phyloP scores from a whole-genome alignment of 163 green algal species.

The Coccomyxa subellipsoidea region DNA sequence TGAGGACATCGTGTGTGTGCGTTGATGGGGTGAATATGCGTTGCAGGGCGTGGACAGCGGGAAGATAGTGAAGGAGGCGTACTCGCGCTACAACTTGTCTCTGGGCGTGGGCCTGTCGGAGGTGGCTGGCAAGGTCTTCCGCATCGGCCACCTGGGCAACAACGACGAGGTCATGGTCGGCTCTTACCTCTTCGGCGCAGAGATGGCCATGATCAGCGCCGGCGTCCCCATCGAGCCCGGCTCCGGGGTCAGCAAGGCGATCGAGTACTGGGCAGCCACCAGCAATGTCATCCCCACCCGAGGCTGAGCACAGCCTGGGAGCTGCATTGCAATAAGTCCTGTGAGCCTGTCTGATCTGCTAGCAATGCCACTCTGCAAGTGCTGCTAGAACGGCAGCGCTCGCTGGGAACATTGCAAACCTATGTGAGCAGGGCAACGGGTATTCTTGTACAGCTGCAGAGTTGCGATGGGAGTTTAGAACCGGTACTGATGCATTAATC shows the following conservation, averaged over 20 bases:
- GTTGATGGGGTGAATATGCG: not conserved
- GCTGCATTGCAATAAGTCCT: too few species aligned
- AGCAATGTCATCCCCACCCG: constrained; percentile 73
- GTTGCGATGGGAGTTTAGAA: too few species aligned
- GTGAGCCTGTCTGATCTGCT: not conserved
- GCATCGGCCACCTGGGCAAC: constrained; percentile 97
- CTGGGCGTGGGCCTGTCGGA: constrained; percentile 71
- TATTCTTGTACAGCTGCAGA: too few species aligned
- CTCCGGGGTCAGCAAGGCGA: constrained; percentile 66
- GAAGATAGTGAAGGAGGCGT: constrained; percentile 86
- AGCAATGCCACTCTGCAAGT: not conserved
- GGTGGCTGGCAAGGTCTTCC: constrained; percentile 80
- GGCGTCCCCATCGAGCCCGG: constrained; percentile 75
- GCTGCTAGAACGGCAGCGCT: too few species aligned
- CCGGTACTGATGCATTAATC: too few species aligned
- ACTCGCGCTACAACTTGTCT: constrained; percentile 91
- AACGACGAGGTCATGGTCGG: constrained; percentile 96
- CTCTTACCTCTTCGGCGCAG: constrained; percentile 77
- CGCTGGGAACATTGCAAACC: too few species aligned
- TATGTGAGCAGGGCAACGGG: too few species aligned
- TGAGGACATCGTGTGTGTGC: too few species aligned
- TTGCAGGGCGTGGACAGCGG: constrained; percentile 79
- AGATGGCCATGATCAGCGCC: constrained; percentile 90
- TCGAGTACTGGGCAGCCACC: constrained; percentile 71
- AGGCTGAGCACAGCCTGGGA: too few species aligned